These are phyloP conservation scores for Gentiana dahurica DNA, from an alignment of 257 asterid species.

Conservation along the genomic window DNA sequence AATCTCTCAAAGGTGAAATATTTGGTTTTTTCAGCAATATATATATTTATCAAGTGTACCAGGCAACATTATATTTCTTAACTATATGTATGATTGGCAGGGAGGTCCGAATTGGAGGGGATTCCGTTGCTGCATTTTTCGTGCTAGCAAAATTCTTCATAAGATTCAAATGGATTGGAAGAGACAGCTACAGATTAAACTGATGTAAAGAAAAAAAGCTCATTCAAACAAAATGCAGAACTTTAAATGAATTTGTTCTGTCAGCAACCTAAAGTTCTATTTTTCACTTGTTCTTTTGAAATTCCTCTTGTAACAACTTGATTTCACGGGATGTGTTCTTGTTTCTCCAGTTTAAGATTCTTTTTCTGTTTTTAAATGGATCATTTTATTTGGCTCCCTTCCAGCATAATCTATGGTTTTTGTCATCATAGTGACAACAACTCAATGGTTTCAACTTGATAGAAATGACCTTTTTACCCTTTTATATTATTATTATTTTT, in stretches of 20 bases:
- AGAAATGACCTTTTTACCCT: no score
- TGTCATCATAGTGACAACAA: no score
- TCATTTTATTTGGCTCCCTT: no score
- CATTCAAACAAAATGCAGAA: slow-evolving; percentile 3
- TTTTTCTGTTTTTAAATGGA: no score
- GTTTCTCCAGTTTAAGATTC: no score
- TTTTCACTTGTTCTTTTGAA: no score
- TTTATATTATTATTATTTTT: no score
- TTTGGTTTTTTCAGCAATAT: background rate
- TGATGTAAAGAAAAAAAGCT: slow-evolving; percentile 21
- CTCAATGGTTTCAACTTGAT: no score
- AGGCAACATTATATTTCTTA: slow-evolving; percentile 2
- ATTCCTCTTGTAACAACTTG: no score
- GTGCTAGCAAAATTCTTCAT: slow-evolving; percentile 31
- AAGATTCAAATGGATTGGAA: slow-evolving; percentile 44
- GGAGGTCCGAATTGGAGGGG: slow-evolving; percentile 34
- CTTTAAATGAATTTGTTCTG: background rate
- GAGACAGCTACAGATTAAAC: slow-evolving; percentile 61
- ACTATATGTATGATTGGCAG: slow-evolving; percentile 31
- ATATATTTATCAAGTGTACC: background rate
- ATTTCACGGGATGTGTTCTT: no score
- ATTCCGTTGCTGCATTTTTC: slow-evolving; percentile 42
- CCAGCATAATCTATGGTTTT: no score
- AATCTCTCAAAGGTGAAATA: slow-evolving; percentile 38
- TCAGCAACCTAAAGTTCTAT: background rate